Evolutionary conservation across 352 stramenopile species (phyloP), one percentile per base, ranked within the genome.

Genomic region (Globisporangium emineosum): DNA sequence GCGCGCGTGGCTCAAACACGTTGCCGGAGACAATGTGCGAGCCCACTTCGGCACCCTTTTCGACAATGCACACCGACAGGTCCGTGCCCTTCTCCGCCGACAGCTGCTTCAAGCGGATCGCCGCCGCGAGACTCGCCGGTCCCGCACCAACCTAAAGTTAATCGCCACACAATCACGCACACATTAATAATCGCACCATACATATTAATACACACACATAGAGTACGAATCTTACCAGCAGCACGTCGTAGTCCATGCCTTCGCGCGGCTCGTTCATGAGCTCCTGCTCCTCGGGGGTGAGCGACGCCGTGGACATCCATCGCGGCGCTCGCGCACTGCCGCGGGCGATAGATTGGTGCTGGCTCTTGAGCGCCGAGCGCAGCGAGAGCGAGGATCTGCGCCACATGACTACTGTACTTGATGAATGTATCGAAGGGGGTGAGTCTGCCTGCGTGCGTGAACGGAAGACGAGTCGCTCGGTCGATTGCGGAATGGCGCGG

Each of bases 1-100:
- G 77, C 50, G 96, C 96, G 37, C 89, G 89, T 30, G 98, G 94
- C 85, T 99, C 97, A 75, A 99, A 99, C 42, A 99, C 97, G 76
- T 99, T 99, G 53, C 97, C 81, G 35, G 96, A 99, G 42, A 99
- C 64, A 57, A 99, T 98, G 78, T 99, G 98, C 29, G 96, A 97
- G 33, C 98, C 98, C 57, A 99, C 89, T 71, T 99, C 97, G 1
- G 90, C 90, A 40, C 89, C 94, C 68, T 98, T 98, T 68, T 99
- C 96, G 19, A 99, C 78, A 50, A 99, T 83, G 69, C 96, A 98
- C 40, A 99, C 94, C 35, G 83, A 97, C 33, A 98, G 68, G 40
- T 99, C 98, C 49, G 83, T 95, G 71, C 90, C 89, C 58, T 98
- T 92, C 70, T 98, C 86, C 13, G 78, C 72, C 69, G 88, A 97